Evolutionary conservation across 345 rosid species (phyloP).

Genomic region (Eucalyptus pumila): DNA sequence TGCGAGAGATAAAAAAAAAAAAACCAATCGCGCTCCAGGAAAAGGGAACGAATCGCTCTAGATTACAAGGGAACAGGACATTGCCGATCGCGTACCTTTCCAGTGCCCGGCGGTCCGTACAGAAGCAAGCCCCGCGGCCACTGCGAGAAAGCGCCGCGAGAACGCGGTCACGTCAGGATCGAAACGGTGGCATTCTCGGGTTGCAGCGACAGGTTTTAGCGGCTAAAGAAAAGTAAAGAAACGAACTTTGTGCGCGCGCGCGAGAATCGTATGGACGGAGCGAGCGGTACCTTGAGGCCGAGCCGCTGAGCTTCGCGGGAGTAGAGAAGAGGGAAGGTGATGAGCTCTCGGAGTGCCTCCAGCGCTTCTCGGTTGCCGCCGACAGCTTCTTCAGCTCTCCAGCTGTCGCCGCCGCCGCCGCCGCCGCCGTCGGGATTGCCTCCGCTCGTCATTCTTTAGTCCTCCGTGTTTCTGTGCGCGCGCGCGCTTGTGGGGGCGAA

Average conservation of each 20-base stretch:
- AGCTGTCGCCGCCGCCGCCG: slow-evolving; percentile 1
- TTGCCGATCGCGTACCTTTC: slow-evolving; percentile 43
- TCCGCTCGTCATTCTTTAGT: not conserved
- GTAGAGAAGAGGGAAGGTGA: slow-evolving; percentile 62
- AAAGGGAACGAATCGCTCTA: not conserved
- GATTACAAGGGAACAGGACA: not conserved
- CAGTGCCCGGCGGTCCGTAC: slow-evolving; percentile 91
- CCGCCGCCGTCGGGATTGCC: not conserved
- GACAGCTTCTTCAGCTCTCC: slow-evolving; percentile 69
- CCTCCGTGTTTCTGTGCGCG: not conserved
- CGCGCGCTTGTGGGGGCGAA: not conserved
- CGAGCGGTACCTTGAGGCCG: slow-evolving; percentile 51
- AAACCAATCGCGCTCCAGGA: not conserved
- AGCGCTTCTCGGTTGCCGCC: slow-evolving; percentile 75
- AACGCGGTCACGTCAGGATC: not conserved
- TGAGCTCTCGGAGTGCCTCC: slow-evolving; percentile 78
- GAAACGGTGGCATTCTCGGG: not conserved
- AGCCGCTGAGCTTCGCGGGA: slow-evolving; percentile 56
- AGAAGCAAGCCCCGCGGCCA: slow-evolving; percentile 86
- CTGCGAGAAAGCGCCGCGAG: slow-evolving; percentile 16
- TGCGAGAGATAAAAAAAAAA: not conserved
- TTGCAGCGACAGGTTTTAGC: not conserved
- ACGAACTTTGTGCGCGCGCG: not conserved
- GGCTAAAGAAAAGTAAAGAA: not conserved
- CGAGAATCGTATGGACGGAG: not conserved